Conservation (phyloP, 495 filamentous ascomycete species). For the Podospora conica region DNA sequence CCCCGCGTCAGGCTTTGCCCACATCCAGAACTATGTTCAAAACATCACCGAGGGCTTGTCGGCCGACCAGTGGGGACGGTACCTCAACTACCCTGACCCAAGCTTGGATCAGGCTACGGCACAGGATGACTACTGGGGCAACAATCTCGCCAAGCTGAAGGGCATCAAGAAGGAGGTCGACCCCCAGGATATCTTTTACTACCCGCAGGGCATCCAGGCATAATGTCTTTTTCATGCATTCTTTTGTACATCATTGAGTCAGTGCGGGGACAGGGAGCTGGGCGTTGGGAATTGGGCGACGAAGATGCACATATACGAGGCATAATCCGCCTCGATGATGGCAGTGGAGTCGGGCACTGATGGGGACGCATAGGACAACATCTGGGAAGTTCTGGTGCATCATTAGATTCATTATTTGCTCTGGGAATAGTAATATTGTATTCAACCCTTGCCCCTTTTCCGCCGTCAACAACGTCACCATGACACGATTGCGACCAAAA, state of each 20-base stretch:
- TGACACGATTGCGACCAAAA: neutral
- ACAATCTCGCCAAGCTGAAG: conserved; percentile 47
- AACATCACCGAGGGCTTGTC: conserved; percentile 29
- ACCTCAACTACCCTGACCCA: conserved; percentile 44
- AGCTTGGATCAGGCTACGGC: conserved; percentile 33
- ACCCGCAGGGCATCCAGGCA: conserved; percentile 39
- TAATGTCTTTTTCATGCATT: neutral
- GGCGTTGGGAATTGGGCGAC: neutral
- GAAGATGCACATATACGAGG: neutral
- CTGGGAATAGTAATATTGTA: neutral
- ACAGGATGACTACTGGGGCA: conserved; percentile 46
- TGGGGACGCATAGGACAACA: neutral
- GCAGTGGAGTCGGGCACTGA: neutral
- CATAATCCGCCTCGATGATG: neutral
- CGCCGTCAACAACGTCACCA: neutral
- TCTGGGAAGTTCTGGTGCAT: neutral
- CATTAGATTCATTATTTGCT: neutral
- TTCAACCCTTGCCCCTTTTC: neutral
- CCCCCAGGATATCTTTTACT: conserved; percentile 54
- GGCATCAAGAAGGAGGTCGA: conserved; percentile 52
- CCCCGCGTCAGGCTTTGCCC: conserved; percentile 27
- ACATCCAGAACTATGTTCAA: conserved; percentile 34
- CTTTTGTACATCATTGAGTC: neutral
- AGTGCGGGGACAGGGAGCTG: neutral
- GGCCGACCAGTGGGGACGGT: conserved; percentile 34